A percentile compares a stretch with the other conserved stretches of the same genome.
Conservation (phyloP, 139 green algal species). For the Coelastrella sp. region DNA sequence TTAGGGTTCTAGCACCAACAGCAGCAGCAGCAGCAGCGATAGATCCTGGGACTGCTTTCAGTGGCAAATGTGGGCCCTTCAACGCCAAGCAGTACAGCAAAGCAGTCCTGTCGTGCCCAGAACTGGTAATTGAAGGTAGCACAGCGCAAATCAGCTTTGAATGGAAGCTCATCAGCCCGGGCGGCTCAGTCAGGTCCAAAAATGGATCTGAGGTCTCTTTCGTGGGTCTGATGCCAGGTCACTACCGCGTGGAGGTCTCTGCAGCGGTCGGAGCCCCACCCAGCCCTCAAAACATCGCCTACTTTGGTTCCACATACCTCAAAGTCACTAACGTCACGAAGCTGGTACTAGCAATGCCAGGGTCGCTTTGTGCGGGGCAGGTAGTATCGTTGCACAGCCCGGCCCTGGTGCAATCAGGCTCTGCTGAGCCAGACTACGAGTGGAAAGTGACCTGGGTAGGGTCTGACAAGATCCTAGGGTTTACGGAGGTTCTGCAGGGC, state of each 20-base stretch:
- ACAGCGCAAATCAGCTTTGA: neutral
- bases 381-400: constrained; percentile 2
- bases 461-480: neutral
- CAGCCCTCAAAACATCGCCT: neutral
- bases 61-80: constrained; percentile 29
- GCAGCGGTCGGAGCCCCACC: neutral
- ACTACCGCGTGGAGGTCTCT: constrained; percentile 12
- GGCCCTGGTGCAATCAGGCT: neutral
- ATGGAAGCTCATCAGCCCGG: constrained; percentile 1
- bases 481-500: neutral
- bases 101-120: neutral
- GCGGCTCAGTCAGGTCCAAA: neutral
- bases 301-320: constrained; percentile 12
- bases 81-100: constrained; percentile 27
- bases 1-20: constrained; percentile 8
- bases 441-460: constrained; percentile 12
- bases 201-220: neutral
- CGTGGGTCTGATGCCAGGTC: neutral
- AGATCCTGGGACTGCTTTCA: neutral
- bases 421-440: neutral
- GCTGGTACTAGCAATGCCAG: constrained; percentile 9
- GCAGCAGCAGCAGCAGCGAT: neutral
- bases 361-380: constrained; percentile 14
- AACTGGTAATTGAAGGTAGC: neutral
- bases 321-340: neutral